phyloP scores from a whole-genome alignment of 208 protist genomes.

The Strigomonas galati region DNA sequence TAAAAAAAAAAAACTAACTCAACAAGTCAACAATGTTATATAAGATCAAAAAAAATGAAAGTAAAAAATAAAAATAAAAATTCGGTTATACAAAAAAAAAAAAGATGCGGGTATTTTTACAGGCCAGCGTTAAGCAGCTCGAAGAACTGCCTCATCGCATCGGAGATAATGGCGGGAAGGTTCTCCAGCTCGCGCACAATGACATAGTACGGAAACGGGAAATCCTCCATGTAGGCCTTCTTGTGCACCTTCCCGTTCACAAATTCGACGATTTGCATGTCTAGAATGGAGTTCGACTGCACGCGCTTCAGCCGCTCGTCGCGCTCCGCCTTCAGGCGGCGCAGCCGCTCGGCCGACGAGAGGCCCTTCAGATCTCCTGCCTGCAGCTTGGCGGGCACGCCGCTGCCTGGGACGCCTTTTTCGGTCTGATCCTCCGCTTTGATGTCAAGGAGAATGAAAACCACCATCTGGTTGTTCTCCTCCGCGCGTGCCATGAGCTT shows the following conservation, averaged over 20 bases:
- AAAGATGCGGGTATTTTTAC: slow-evolving; percentile 13
- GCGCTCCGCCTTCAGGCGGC: slow-evolving; percentile 82
- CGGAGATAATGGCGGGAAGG: slow-evolving; percentile 96
- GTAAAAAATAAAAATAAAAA: slow-evolving; percentile 13
- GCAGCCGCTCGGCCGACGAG: slow-evolving; percentile 75
- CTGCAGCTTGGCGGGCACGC: slow-evolving; percentile 24
- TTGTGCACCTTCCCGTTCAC: slow-evolving; percentile 77
- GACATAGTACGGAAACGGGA: slow-evolving; percentile 99
- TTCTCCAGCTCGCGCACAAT: slow-evolving; percentile 96
- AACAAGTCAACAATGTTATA: background rate
- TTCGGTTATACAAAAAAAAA: slow-evolving; percentile 7
- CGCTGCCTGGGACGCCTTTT: background rate
- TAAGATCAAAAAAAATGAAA: slow-evolving; percentile 11
- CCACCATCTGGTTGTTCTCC: slow-evolving; percentile 93
- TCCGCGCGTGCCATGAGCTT: slow-evolving; percentile 83
- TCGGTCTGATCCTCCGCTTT: slow-evolving; percentile 30
- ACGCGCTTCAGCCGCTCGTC: slow-evolving; percentile 77
- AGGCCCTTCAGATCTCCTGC: slow-evolving; percentile 56
- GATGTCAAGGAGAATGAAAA: slow-evolving; percentile 95
- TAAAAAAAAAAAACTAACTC: slow-evolving; percentile 12
- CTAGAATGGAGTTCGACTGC: slow-evolving; percentile 84
- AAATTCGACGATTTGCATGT: slow-evolving; percentile 92
- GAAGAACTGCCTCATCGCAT: slow-evolving; percentile 99
- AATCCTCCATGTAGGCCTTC: slow-evolving; percentile 97
- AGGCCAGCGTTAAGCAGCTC: slow-evolving; percentile 74